These are phyloP conservation scores for Hypoxylon intermedium DNA, from an alignment of 495 filamentous ascomycete genomes.

Conservation along the genomic window DNA sequence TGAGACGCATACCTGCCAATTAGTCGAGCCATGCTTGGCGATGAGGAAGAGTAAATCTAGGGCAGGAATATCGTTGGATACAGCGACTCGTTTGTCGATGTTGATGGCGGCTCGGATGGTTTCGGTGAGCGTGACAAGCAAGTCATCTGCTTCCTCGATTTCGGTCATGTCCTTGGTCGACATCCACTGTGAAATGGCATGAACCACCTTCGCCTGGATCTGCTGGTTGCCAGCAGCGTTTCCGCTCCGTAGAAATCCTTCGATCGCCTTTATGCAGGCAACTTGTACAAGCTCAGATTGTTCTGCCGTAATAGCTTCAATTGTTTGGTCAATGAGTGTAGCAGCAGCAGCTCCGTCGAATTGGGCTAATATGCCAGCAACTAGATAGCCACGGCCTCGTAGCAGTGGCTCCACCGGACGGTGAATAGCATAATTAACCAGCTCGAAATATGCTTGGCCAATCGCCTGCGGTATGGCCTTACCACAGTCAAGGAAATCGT, in stretches of 20 bases:
- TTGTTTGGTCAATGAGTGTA: conserved; percentile 70
- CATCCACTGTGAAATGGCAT: conserved; percentile 78
- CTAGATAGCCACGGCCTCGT: conserved; percentile 82
- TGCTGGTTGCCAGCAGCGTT: conserved; percentile 52
- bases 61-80: conserved; percentile 68
- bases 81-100: conserved; percentile 73
- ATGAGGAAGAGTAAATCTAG: conserved; percentile 88
- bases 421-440: conserved; percentile 77
- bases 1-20: conserved; percentile 77
- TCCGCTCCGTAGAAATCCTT: conserved; percentile 73
- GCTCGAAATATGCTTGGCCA: conserved; percentile 73
- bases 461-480: conserved; percentile 70
- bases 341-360: conserved; percentile 57
- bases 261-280: conserved; percentile 85
- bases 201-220: conserved; percentile 76
- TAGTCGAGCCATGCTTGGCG: conserved; percentile 83
- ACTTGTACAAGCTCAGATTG: conserved; percentile 88
- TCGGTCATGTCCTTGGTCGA: conserved; percentile 80
- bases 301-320: conserved; percentile 77
- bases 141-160: conserved; percentile 83
- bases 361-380: conserved; percentile 75
- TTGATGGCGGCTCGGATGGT: conserved; percentile 83
- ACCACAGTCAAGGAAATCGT: conserved; percentile 78
- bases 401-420: conserved; percentile 70
- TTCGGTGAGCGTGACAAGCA: conserved; percentile 88